These are phyloP conservation scores for Lactarius sp. DNA, from an alignment of 768 basidiomycete genomes.

Conservation along the genomic window DNA sequence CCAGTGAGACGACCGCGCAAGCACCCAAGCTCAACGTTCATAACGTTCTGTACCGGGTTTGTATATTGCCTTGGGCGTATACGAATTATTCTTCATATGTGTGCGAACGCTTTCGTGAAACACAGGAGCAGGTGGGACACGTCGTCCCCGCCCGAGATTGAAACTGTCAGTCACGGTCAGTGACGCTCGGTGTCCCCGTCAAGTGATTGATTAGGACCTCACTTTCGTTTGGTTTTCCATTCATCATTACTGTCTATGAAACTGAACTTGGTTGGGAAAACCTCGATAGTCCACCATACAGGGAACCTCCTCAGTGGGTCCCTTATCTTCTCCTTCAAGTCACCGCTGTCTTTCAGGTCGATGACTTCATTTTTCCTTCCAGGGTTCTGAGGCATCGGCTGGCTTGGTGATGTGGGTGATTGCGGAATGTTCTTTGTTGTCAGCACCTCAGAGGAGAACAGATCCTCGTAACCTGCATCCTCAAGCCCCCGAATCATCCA, in stretches of 20 bases:
- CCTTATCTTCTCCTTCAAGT: slow-evolving; percentile 47
- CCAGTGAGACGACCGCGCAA: too few relatives aligned
- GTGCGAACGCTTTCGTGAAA: slow-evolving; percentile 2
- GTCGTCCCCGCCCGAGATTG: neutral
- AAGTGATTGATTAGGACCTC: neutral
- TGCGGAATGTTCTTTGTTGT: slow-evolving; percentile 4
- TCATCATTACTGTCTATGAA: neutral
- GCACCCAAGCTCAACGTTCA: neutral
- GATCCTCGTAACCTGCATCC: neutral
- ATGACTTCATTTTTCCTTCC: too few relatives aligned
- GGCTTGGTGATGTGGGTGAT: neutral
- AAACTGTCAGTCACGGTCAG: neutral
- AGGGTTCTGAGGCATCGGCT: neutral
- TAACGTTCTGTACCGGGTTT: neutral
- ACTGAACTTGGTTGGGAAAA: neutral
- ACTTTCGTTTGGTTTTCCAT: neutral
- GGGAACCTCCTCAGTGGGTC: slow-evolving; percentile 44
- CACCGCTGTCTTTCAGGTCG: slow-evolving; percentile 8
- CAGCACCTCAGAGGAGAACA: slow-evolving; percentile 4
- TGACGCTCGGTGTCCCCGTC: neutral
- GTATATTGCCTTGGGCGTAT: neutral
- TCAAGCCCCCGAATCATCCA: slow-evolving; percentile 25
- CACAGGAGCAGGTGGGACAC: neutral
- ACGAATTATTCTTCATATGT: neutral
- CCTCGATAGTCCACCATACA: slow-evolving; percentile 67